Evolutionary conservation across 2,329 filamentous ascomycete genomes (phyloP).

Genomic region (Colletotrichum gigasporum): DNA sequence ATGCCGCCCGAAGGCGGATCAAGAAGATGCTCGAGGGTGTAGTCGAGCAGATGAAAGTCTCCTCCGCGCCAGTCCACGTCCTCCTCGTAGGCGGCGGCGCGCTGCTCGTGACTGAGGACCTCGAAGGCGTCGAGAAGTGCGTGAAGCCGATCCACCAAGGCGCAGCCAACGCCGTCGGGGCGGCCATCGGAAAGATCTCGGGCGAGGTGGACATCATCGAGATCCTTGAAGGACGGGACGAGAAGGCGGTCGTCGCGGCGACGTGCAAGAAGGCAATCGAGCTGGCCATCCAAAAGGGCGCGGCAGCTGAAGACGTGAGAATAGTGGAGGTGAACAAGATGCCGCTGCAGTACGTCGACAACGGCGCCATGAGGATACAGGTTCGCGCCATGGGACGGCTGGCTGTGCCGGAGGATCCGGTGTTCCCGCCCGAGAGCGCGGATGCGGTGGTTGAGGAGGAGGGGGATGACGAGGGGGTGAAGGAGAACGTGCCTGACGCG

Average conservation of each 20-base stretch:
- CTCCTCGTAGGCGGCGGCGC: conserved; percentile 68
- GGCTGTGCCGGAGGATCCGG: conserved; percentile 37
- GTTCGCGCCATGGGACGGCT: conserved; percentile 45
- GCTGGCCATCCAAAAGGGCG: conserved; percentile 8
- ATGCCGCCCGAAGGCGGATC: conserved; percentile 44
- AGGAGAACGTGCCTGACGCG: conserved; percentile 40
- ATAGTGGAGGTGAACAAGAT: conserved; percentile 57
- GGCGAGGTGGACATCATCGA: conserved; percentile 63
- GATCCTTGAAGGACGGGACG: conserved; percentile 49
- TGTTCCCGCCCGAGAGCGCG: conserved; percentile 29
- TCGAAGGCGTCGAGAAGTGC: conserved; percentile 60
- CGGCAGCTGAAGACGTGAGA: conserved; percentile 43
- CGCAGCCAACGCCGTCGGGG: conserved; percentile 69
- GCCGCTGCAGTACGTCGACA: conserved; percentile 47
- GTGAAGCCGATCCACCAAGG: conserved; percentile 62
- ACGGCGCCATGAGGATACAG: conserved; percentile 45
- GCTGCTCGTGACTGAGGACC: conserved; percentile 56
- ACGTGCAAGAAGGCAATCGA: conserved; percentile 43
- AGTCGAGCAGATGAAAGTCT: conserved; percentile 66
- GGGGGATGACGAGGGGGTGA: conserved; percentile 33
- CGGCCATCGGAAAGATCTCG: conserved; percentile 65
- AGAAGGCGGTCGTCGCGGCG: conserved; percentile 48
- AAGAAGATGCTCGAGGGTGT: conserved; percentile 58
- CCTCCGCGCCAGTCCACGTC: conserved; percentile 59
- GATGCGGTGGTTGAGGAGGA: conserved; percentile 32